A percentile compares a stretch with the other conserved stretches of the same genome.
Evolutionary conservation across 1,284 basidiomycete species (phyloP).

Genomic region (Waitea zeae): DNA sequence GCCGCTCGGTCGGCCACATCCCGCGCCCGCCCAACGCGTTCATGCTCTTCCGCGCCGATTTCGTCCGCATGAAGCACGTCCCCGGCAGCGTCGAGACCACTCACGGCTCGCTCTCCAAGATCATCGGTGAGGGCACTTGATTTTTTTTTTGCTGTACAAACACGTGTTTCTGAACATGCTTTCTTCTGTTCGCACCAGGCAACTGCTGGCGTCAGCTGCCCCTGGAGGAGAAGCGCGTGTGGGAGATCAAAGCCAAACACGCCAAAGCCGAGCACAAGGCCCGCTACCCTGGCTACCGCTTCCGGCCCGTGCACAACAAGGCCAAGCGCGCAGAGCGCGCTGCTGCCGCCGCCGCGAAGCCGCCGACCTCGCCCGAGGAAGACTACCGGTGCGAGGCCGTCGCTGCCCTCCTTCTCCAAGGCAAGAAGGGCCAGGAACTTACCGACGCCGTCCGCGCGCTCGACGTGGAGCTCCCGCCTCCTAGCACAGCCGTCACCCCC

Average conservation of each 20-base stretch:
- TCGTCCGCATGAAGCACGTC: slow-evolving; percentile 66
- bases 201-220: slow-evolving; percentile 54
- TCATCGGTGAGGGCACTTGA: slow-evolving; percentile 16
- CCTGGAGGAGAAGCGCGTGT: slow-evolving; percentile 44
- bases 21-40: slow-evolving; percentile 86
- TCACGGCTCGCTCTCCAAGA: slow-evolving; percentile 49
- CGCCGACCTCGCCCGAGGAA: slow-evolving; percentile 22
- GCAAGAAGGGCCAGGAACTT: slow-evolving; percentile 33
- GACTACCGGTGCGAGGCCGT: slow-evolving; percentile 22
- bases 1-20: slow-evolving; percentile 54
- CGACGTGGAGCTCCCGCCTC: slow-evolving; percentile 18
- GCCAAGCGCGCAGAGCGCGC: slow-evolving; percentile 18
- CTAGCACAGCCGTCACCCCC: slow-evolving; percentile 6
- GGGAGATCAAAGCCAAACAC: slow-evolving; percentile 46
- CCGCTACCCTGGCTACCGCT: slow-evolving; percentile 52
- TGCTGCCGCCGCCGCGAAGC: slow-evolving; percentile 10
- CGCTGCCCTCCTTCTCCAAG: slow-evolving; percentile 43
- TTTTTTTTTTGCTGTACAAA: slow-evolving; percentile 1
- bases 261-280: slow-evolving; percentile 50
- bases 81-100: slow-evolving; percentile 73
- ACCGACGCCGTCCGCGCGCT: slow-evolving; percentile 41
- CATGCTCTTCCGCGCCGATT: slow-evolving; percentile 85
- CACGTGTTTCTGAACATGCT: neutral
- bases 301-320: slow-evolving; percentile 51
- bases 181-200: too few species aligned